Evolutionary conservation across 2,329 filamentous ascomycete species (phyloP).

Genomic region (Sporothrix schenckii): DNA sequence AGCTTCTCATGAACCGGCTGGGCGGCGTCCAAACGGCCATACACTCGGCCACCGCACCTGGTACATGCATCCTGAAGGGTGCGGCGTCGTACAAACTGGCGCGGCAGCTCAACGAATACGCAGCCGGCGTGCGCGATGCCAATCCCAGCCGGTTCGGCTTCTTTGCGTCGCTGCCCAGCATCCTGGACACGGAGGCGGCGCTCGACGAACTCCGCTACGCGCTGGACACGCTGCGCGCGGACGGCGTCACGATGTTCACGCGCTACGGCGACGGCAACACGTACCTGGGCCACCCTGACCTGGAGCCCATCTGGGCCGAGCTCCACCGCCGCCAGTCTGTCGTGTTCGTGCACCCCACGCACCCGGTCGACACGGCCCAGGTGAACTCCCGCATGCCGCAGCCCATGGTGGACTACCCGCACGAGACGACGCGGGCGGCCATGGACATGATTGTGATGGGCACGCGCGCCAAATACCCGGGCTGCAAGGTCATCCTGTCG

Average conservation of each 20-base stretch:
- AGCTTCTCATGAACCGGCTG: constrained; percentile 1
- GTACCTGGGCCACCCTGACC: background rate
- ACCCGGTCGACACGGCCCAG: background rate
- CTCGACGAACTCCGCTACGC: background rate
- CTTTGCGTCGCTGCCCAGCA: background rate
- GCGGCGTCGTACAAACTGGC: constrained; percentile 1
- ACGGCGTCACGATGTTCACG: constrained; percentile 14
- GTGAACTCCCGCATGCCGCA: background rate
- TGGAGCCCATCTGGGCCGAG: background rate
- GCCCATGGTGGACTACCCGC: constrained; percentile 11
- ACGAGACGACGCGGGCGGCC: constrained; percentile 9
- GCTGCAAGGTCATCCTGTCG: background rate
- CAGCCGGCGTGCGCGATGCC: background rate
- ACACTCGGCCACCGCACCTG: background rate
- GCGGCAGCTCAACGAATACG: constrained; percentile 12
- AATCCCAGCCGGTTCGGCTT: background rate
- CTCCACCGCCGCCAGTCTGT: constrained; percentile 6
- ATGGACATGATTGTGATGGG: constrained; percentile 18
- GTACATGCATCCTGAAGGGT: background rate
- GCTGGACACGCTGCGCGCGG: background rate
- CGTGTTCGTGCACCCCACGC: constrained; percentile 2
- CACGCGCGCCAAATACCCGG: background rate
- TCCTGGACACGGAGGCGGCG: background rate
- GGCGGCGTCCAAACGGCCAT: constrained; percentile 7
- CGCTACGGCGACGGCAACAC: constrained; percentile 9